Evolutionary conservation across 1,139 yeast species (phyloP).

Genomic region (Kluyveromyces sp.): DNA sequence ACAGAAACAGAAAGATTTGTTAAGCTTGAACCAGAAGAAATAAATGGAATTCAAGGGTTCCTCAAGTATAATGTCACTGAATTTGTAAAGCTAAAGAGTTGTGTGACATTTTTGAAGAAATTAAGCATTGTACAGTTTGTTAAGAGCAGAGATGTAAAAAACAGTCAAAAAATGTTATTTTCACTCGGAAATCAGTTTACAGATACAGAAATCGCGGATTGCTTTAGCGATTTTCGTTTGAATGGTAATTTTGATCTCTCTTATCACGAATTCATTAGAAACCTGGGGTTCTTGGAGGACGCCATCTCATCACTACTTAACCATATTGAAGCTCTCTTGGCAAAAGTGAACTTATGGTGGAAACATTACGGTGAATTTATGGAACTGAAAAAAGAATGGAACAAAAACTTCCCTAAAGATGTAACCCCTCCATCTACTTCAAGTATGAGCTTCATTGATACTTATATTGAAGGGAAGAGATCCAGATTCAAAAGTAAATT

Average conservation of each 20-base stretch:
- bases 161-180: constrained; percentile 16
- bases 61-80: constrained; percentile 47
- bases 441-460: constrained; percentile 15
- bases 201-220: not conserved
- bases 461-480: constrained; percentile 36
- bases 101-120: constrained; percentile 37
- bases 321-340: constrained; percentile 36
- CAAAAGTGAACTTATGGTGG: constrained; percentile 47
- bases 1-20: constrained; percentile 5
- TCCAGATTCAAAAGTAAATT: constrained; percentile 31
- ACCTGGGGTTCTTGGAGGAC: constrained; percentile 16
- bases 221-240: not conserved
- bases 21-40: constrained; percentile 35
- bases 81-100: constrained; percentile 31
- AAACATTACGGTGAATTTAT: constrained; percentile 33
- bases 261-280: constrained; percentile 9
- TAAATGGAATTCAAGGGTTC: constrained; percentile 50
- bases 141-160: constrained; percentile 38
- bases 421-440: constrained; percentile 3
- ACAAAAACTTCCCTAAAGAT: constrained; percentile 19
- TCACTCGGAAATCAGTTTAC: not conserved
- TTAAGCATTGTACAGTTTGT: constrained; percentile 37
- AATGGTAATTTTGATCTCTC: not conserved
- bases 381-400: constrained; percentile 27
- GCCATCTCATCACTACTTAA: constrained; percentile 34